These are phyloP conservation scores for Annona cherimola DNA, from an alignment of 164 flowering plant genomes.

Conservation along the genomic window DNA sequence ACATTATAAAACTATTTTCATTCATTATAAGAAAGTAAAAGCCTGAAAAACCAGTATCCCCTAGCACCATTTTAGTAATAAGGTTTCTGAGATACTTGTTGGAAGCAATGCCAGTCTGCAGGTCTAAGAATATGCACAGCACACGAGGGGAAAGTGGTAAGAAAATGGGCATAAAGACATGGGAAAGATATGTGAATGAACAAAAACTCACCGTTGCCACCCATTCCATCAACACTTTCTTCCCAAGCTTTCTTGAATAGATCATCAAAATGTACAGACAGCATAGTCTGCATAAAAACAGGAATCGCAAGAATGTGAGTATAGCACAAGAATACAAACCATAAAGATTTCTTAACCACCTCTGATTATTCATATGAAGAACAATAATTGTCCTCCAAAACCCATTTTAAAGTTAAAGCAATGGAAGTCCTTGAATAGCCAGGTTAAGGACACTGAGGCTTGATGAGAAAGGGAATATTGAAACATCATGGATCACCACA, in stretches of 20 bases:
- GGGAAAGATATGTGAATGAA: not conserved
- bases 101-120: too few species aligned
- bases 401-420: not conserved
- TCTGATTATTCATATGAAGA: not conserved
- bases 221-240: slow-evolving; percentile 42
- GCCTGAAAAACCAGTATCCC: not conserved
- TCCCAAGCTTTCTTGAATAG: slow-evolving; percentile 94
- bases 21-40: not conserved
- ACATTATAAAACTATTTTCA: not conserved
- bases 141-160: not conserved
- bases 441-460: not conserved
- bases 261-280: slow-evolving; percentile 90
- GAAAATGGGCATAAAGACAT: not conserved
- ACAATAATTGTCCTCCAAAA: not conserved
- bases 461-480: not conserved
- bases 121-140: too few species aligned
- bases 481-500: not conserved
- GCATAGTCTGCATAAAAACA: slow-evolving; percentile 46
- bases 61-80: not conserved
- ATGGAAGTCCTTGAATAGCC: not conserved
- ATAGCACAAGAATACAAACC: not conserved
- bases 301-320: slow-evolving; percentile 7
- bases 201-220: slow-evolving; percentile 43
- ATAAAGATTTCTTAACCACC: not conserved
- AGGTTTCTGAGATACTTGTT: not conserved